These are phyloP conservation scores for Trametopsis cervina DNA, from an alignment of 768 basidiomycete genomes.

Conservation along the genomic window DNA sequence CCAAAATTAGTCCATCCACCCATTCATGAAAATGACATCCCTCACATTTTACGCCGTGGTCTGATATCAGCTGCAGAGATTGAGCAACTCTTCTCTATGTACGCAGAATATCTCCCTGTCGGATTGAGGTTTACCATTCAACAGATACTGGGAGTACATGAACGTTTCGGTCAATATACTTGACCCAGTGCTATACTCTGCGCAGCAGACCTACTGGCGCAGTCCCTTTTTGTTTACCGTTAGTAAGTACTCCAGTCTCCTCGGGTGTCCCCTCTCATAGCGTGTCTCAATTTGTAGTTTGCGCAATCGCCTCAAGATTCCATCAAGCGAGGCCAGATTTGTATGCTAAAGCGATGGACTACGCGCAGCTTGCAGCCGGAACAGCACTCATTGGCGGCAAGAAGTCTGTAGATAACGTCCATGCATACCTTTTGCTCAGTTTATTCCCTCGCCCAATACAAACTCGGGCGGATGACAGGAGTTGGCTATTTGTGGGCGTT, in stretches of 20 bases:
- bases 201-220: constrained; percentile 72
- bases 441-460: constrained; percentile 67
- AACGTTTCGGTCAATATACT: constrained; percentile 74
- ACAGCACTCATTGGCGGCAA: background rate
- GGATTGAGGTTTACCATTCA: background rate
- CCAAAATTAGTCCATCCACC: too few species aligned
- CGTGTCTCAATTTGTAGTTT: too few species aligned
- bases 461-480: constrained; percentile 83
- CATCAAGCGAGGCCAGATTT: background rate
- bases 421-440: constrained; percentile 78
- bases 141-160: constrained; percentile 71
- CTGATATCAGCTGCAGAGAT: constrained; percentile 59
- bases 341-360: background rate
- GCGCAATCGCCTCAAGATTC: background rate
- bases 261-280: too few species aligned
- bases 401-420: constrained; percentile 29
- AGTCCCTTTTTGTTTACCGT: constrained; percentile 92
- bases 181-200: constrained; percentile 78
- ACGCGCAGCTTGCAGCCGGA: background rate
- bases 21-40: constrained; percentile 44
- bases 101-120: background rate
- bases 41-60: constrained; percentile 57
- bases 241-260: too few species aligned
- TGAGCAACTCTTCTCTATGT: constrained; percentile 70
- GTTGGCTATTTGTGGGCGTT: constrained; percentile 84